phyloP scores from a whole-genome alignment of 176 grass and related monocot genomes.

The Cenchrus americanus region DNA sequence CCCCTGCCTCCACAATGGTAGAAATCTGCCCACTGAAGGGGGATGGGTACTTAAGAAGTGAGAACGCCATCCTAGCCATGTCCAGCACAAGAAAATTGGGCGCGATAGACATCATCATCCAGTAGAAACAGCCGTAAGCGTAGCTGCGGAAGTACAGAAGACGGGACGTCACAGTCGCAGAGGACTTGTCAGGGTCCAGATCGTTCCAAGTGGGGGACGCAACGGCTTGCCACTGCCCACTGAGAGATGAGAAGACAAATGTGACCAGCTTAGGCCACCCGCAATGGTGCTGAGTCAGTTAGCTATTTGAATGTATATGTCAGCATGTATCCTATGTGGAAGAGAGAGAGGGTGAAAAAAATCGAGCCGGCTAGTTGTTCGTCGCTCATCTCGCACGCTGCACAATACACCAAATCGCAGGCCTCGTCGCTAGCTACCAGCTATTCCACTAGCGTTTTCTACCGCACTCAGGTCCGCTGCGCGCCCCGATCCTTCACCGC shows the following conservation, averaged over 20 bases:
- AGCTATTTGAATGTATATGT: too few relatives aligned
- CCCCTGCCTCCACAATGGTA: background rate
- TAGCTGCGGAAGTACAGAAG: conserved; percentile 23
- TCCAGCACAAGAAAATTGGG: conserved; percentile 30
- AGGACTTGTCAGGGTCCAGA: background rate
- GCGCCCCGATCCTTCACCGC: too few relatives aligned
- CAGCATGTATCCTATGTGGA: too few relatives aligned
- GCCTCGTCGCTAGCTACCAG: too few relatives aligned
- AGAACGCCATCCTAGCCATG: conserved; percentile 37
- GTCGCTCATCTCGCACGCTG: too few relatives aligned
- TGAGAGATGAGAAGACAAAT: conserved; percentile 18
- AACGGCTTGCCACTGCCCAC: conserved; percentile 19
- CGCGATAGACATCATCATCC: background rate
- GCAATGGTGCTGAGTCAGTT: too few relatives aligned
- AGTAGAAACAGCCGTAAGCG: conserved; percentile 33
- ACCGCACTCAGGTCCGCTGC: too few relatives aligned
- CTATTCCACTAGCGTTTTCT: too few relatives aligned
- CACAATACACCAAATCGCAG: too few relatives aligned
- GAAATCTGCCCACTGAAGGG: background rate
- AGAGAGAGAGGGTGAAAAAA: too few relatives aligned
- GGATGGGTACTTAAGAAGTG: background rate
- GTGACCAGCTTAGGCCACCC: conserved; percentile 20
- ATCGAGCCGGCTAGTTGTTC: too few relatives aligned
- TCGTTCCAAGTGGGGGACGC: conserved; percentile 6
- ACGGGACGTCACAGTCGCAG: background rate